A percentile compares a stretch with the other conserved stretches of the same genome.
These are phyloP conservation scores for Aspergillus saccharolyticus DNA, from an alignment of 495 filamentous ascomycete species.

Conservation along the genomic window DNA sequence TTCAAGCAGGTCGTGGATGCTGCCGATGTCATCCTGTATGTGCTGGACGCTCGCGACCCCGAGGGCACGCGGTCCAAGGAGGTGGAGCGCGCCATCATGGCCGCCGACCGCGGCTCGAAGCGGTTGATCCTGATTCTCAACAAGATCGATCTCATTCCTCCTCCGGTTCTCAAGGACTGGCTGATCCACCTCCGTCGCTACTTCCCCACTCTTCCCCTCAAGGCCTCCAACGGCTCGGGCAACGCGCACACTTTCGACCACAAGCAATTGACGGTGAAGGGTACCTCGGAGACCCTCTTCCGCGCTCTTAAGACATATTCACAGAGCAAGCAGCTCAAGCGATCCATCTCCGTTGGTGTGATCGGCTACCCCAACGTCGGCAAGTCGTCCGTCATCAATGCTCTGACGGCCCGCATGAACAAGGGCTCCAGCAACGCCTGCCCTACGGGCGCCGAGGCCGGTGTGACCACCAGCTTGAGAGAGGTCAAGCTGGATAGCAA, in stretches of 20 bases:
- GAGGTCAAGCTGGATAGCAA: conserved; percentile 93
- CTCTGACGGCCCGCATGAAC: conserved; percentile 75
- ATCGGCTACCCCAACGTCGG: conserved; percentile 97
- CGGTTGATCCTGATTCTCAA: conserved; percentile 90
- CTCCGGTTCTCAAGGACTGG: conserved; percentile 76
- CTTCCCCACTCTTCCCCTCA: conserved; percentile 89
- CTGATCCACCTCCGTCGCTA: conserved; percentile 78
- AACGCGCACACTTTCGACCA: conserved; percentile 93
- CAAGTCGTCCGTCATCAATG: conserved; percentile 96
- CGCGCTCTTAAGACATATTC: conserved; percentile 87
- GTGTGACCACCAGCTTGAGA: conserved; percentile 83
- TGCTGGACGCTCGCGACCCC: conserved; percentile 90
- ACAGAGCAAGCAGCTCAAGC: conserved; percentile 76
- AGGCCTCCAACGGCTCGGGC: conserved; percentile 73
- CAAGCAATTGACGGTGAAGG: conserved; percentile 79
- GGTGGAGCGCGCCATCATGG: conserved; percentile 84
- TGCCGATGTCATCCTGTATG: conserved; percentile 89
- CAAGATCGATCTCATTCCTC: conserved; percentile 92
- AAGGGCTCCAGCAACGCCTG: conserved; percentile 63
- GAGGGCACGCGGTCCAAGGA: conserved; percentile 86
- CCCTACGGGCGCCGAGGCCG: conserved; percentile 87
- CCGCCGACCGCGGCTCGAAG: conserved; percentile 75
- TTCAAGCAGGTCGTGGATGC: conserved; percentile 91
- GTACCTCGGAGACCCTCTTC: conserved; percentile 82
- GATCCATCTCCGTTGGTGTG: conserved; percentile 84